phyloP scores from a whole-genome alignment of 140 eudicot species.

The Bidens hawaiensis region DNA sequence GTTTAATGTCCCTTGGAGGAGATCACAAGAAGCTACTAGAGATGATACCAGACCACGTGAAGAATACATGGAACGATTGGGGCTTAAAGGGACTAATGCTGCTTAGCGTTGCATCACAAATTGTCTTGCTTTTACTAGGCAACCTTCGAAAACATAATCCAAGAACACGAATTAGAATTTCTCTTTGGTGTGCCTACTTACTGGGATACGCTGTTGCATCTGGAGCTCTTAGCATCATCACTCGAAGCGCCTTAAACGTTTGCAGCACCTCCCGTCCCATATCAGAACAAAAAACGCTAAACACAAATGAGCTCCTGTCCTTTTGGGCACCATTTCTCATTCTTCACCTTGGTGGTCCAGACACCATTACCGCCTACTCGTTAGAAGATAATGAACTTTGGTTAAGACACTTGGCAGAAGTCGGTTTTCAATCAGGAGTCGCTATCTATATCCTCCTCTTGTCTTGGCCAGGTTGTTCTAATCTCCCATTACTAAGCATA shows the following conservation, averaged over 20 bases:
- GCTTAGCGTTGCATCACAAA: not conserved
- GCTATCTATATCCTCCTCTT: constrained; percentile 33
- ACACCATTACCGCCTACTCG: constrained; percentile 41
- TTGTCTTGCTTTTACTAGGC: not conserved
- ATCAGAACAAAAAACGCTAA: not conserved
- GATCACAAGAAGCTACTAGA: not conserved
- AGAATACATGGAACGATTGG: not conserved
- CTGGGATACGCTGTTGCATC: not conserved
- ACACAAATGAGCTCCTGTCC: constrained; percentile 21
- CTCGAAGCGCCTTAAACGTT: not conserved
- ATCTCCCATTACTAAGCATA: constrained; percentile 19
- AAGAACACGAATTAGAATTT: not conserved
- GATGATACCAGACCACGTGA: not conserved
- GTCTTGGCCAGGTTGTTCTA: constrained; percentile 25
- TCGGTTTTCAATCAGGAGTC: constrained; percentile 1
- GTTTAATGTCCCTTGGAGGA: constrained; percentile 15
- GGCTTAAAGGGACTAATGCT: not conserved
- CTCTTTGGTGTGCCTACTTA: constrained; percentile 7
- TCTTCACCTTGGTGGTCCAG: constrained; percentile 47
- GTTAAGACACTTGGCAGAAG: constrained; percentile 25
- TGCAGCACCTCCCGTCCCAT: not conserved
- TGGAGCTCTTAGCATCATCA: not conserved
- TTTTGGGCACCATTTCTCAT: constrained; percentile 45
- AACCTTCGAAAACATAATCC: not conserved
- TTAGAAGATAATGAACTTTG: constrained; percentile 44